Conservation (phyloP, 805 yeast genomes). For the Ogataea saltuana region DNA sequence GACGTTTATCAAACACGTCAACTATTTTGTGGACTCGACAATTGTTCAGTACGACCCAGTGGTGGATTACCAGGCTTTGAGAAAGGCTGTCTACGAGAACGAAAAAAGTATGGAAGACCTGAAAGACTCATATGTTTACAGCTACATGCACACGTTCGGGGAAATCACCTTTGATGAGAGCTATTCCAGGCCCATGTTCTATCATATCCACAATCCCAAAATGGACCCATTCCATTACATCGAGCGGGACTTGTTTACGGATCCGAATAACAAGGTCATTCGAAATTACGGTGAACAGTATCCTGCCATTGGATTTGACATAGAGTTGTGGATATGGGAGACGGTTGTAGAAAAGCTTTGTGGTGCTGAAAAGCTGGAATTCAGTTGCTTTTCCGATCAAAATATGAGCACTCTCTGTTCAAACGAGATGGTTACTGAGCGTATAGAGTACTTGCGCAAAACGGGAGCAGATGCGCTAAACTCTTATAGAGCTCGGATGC, state of each 20-base stretch:
- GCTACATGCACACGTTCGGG: conserved; percentile 23
- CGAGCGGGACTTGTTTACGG: conserved; percentile 21
- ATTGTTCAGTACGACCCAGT: conserved; percentile 36
- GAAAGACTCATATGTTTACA: conserved; percentile 18
- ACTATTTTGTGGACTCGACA: conserved; percentile 30
- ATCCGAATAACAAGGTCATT: conserved; percentile 11
- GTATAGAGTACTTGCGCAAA: conserved; percentile 28
- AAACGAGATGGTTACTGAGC: conserved; percentile 18
- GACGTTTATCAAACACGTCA: conserved; percentile 20
- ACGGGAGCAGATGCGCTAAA: conserved; percentile 19
- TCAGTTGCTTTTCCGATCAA: conserved; percentile 24
- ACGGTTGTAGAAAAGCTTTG: conserved; percentile 27
- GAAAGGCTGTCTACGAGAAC: conserved; percentile 14
- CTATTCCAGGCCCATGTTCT: conserved; percentile 25
- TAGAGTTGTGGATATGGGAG: conserved; percentile 31
- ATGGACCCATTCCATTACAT: conserved; percentile 44
- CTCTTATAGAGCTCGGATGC: background rate
- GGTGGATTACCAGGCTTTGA: conserved; percentile 24
- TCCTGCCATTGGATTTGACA: conserved; percentile 20
- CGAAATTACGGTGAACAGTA: conserved; percentile 27
- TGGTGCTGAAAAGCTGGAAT: conserved; percentile 10
- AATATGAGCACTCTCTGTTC: conserved; percentile 26
- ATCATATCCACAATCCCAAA: conserved; percentile 51
- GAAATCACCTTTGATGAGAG: conserved; percentile 16
- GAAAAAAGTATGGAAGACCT: conserved; percentile 5